These are phyloP conservation scores for Camellia oleifera DNA, from an alignment of 179 eudicot genomes.

Conservation along the genomic window DNA sequence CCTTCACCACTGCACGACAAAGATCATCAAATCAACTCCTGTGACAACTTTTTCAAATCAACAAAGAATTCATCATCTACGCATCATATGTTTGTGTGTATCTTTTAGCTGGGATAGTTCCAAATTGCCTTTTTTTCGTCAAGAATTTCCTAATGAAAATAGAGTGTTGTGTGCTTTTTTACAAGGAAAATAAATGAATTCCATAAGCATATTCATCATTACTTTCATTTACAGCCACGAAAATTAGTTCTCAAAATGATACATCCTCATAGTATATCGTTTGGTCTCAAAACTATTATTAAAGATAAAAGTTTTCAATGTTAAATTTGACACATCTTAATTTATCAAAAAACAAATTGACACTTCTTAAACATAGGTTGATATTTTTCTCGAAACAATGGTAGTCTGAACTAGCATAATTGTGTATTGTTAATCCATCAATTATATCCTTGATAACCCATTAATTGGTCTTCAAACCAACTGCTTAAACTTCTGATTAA, in stretches of 20 bases:
- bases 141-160: neutral
- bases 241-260: neutral
- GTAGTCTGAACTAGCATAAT: neutral
- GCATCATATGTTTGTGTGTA: neutral
- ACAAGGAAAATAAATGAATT: neutral
- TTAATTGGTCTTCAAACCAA: neutral
- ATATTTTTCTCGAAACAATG: neutral
- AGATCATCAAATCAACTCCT: conserved; percentile 7
- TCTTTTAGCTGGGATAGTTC: neutral
- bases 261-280: neutral
- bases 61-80: neutral
- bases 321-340: neutral
- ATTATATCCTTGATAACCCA: neutral
- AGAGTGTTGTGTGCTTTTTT: neutral
- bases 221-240: neutral
- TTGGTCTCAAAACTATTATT: neutral
- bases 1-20: conserved; percentile 68
- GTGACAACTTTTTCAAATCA: neutral
- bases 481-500: neutral
- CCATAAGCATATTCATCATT: neutral
- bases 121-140: neutral
- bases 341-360: too few species aligned
- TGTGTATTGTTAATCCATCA: neutral
- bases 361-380: neutral
- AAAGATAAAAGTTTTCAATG: neutral